A percentile compares a stretch with the other conserved stretches of the same genome.
Evolutionary conservation across 1,139 yeast genomes (phyloP).

Genomic region (Lodderomyces beijingensis): DNA sequence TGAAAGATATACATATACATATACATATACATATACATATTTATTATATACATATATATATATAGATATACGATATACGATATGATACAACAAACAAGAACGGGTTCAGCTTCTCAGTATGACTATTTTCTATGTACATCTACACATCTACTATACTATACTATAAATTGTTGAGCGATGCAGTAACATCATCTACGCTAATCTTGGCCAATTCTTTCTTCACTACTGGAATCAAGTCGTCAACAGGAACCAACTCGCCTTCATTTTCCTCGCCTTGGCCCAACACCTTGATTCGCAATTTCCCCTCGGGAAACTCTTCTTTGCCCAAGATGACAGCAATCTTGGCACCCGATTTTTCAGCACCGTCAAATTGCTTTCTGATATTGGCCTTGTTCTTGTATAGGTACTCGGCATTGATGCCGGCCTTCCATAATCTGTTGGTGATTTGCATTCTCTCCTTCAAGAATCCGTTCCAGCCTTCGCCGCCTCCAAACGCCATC

Average conservation of each 20-base stretch:
- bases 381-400: constrained; percentile 91
- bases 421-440: constrained; percentile 79
- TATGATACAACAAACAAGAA: no score
- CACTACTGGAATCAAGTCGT: constrained; percentile 54
- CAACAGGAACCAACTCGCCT: constrained; percentile 71
- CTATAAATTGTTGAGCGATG: constrained; percentile 1
- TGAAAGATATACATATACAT: constrained; percentile 55
- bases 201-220: constrained; percentile 41
- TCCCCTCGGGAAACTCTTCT: constrained; percentile 81
- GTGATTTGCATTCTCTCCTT: constrained; percentile 87
- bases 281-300: constrained; percentile 76
- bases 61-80: no score
- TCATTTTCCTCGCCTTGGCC: constrained; percentile 87
- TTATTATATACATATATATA: no score
- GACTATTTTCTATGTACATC: no score
- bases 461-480: constrained; percentile 88
- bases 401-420: constrained; percentile 84
- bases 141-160: no score
- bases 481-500: constrained; percentile 98
- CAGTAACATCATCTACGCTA: constrained; percentile 54
- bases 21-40: no score
- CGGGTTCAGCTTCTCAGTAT: no score
- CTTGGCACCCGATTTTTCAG: constrained; percentile 90
- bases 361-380: constrained; percentile 95
- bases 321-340: constrained; percentile 91